A percentile compares a stretch with the other conserved stretches of the same genome.
Evolutionary conservation across 2,329 filamentous ascomycete genomes (phyloP).

Genomic region (Penicillium sumatraense): DNA sequence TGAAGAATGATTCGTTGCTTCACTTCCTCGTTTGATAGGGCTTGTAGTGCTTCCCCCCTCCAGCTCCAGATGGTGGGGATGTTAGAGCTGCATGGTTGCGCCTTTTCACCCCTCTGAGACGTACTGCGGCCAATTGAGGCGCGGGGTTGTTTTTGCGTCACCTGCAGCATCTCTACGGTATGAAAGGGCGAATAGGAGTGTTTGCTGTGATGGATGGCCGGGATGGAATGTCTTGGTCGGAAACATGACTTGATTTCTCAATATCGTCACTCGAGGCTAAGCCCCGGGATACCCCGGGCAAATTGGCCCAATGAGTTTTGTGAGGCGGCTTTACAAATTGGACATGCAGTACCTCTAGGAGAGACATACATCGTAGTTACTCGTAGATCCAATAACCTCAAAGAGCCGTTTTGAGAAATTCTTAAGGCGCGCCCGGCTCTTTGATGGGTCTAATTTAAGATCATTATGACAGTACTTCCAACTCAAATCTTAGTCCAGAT

Average conservation of each 20-base stretch:
- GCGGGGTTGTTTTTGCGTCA: constrained; percentile 2
- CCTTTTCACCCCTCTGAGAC: neutral
- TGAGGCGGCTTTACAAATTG: neutral
- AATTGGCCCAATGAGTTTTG: neutral
- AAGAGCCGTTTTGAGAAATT: no score
- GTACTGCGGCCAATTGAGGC: neutral
- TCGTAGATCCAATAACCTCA: neutral
- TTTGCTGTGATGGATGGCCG: neutral
- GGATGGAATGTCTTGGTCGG: constrained; percentile 22
- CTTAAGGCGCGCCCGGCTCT: neutral
- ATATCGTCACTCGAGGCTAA: constrained; percentile 5
- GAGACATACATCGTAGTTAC: neutral
- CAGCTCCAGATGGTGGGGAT: neutral
- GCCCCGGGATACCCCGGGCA: constrained; percentile 5
- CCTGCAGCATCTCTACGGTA: neutral
- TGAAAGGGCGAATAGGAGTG: neutral
- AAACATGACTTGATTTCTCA: constrained; percentile 66
- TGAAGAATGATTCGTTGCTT: constrained; percentile 5
- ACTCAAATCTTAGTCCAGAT: neutral
- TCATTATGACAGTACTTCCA: neutral
- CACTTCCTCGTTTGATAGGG: neutral
- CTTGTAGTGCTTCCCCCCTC: neutral
- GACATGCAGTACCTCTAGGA: neutral
- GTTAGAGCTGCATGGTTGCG: neutral
- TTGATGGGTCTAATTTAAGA: neutral